These are phyloP conservation scores for Dactylellina leptospora DNA, from an alignment of 2,329 filamentous ascomycete species.

Conservation along the genomic window DNA sequence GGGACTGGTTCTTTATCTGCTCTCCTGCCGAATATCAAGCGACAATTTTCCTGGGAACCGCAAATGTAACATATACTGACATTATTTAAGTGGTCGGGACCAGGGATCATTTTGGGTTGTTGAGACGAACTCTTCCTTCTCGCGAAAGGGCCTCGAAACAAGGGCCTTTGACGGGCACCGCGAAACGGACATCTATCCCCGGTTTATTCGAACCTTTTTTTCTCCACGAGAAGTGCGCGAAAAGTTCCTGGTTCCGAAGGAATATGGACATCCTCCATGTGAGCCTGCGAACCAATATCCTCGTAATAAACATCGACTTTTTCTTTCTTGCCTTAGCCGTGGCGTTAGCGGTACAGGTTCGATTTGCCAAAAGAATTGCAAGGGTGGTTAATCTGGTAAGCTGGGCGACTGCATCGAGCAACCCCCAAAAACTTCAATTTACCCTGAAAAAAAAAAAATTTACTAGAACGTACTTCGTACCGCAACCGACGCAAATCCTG, in stretches of 20 bases:
- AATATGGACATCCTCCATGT: not conserved
- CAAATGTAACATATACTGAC: slow-evolving; percentile 53
- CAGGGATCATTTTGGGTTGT: slow-evolving; percentile 53
- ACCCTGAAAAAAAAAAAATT: too few species aligned
- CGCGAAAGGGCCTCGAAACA: slow-evolving; percentile 11
- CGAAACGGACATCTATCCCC: slow-evolving; percentile 32
- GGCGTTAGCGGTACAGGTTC: not conserved
- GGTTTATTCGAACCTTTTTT: slow-evolving; percentile 2
- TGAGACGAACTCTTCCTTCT: slow-evolving; percentile 39
- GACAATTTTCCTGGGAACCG: slow-evolving; percentile 28
- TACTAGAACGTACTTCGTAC: too few species aligned
- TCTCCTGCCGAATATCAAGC: slow-evolving; percentile 33
- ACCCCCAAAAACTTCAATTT: too few species aligned
- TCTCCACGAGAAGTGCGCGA: not conserved
- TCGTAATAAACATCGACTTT: not conserved
- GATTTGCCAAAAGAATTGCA: slow-evolving; percentile 7
- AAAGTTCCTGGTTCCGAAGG: slow-evolving; percentile 4
- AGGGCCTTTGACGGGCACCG: slow-evolving; percentile 3
- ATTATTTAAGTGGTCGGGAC: slow-evolving; percentile 44
- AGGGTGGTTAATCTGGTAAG: too few species aligned
- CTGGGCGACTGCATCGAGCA: too few species aligned
- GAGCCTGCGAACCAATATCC: not conserved
- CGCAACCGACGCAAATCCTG: too few species aligned
- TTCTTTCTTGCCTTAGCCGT: not conserved
- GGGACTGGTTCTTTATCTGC: slow-evolving; percentile 19